Base-by-base conservation (phyloP, 306 rosid genomes). In the Dryas alaskensis region DNA sequence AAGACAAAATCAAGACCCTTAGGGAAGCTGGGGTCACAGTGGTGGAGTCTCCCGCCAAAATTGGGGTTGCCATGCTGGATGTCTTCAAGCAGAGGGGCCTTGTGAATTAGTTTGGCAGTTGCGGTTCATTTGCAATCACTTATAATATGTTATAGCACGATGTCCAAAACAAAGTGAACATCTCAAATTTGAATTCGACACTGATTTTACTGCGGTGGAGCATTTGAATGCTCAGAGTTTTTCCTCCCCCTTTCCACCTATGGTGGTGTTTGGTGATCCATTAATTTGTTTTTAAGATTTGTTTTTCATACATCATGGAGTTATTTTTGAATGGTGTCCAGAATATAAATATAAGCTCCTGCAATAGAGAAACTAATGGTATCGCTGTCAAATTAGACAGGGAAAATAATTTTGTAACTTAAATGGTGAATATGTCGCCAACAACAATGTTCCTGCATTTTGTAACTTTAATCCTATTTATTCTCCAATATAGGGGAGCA, bases 41-140 rank as follows among this genome's bases (percentile, higher is more conserved):
- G 73, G 99, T 88, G 55, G 97, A 95, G 88, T 95, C 99, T 40
- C 99, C 99, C 14, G 98, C 99, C 1, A 90, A 90, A 81, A 95
- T 95, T 64, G 99, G 99, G 12, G 79, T 76, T 39, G 84, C 97
- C 74, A 92, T 95, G 97, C 86, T 84, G 40, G 97, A 92, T 4
- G 86, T 90, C 70, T 95, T 95, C 92, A 90, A 89, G 84, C 93
- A 92, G 90, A 92, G 80, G 73, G 99, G 98, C n/a, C 86, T 90
- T 57, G 92, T 84, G 60, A 82, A 80, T 74, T 86, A 88, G 86
- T 72, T 75, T 57, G 69, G 61, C 39, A 63, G 13, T 11, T 42
- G 55, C 58, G 63, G 54, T 68, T 65, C n/a, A 4, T 63, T 54
- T 25, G 50, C 45, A 43, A 13, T 10, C 65, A 25, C 8, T 67